These are phyloP conservation scores for Sugiyamaella japonica DNA, from an alignment of 1,139 yeast species.

Conservation along the genomic window DNA sequence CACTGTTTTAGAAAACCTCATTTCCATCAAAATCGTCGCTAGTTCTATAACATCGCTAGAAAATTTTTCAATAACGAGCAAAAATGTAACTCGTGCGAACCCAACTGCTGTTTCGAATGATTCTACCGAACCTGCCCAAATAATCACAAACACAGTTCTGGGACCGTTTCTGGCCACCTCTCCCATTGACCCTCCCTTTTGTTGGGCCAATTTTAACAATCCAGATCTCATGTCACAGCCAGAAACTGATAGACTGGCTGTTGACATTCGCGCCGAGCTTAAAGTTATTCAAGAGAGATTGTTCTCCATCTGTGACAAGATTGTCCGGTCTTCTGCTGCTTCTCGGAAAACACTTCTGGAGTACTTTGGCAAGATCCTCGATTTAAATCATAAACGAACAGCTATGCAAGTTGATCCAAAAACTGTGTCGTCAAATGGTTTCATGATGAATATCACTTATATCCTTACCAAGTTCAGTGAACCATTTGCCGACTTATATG, in stretches of 20 bases:
- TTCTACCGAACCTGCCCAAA: slow-evolving; percentile 45
- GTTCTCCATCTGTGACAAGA: slow-evolving; percentile 66
- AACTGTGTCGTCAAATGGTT: slow-evolving; percentile 72
- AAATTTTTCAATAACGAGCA: slow-evolving; percentile 43
- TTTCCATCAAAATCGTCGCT: slow-evolving; percentile 64
- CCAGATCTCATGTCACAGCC: slow-evolving; percentile 30
- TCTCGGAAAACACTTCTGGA: slow-evolving; percentile 63
- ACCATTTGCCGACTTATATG: slow-evolving; percentile 72
- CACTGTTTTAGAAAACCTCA: slow-evolving; percentile 58
- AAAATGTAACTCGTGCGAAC: slow-evolving; percentile 22
- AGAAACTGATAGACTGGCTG: slow-evolving; percentile 29
- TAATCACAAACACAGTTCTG: slow-evolving; percentile 62
- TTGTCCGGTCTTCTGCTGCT: slow-evolving; percentile 70
- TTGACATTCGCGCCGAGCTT: slow-evolving; percentile 35
- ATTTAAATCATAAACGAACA: slow-evolving; percentile 79
- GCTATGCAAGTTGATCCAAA: slow-evolving; percentile 79
- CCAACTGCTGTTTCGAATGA: slow-evolving; percentile 17
- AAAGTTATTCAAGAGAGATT: slow-evolving; percentile 42
- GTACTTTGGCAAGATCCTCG: slow-evolving; percentile 71
- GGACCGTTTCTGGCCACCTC: slow-evolving; percentile 80
- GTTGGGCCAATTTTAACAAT: slow-evolving; percentile 30
- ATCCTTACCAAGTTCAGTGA: slow-evolving; percentile 70
- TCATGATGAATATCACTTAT: slow-evolving; percentile 74
- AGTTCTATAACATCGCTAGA: slow-evolving; percentile 57
- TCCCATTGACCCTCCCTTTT: slow-evolving; percentile 49